Conservation (phyloP, 352 stramenopile species). For the Phytopythium montanum region DNA sequence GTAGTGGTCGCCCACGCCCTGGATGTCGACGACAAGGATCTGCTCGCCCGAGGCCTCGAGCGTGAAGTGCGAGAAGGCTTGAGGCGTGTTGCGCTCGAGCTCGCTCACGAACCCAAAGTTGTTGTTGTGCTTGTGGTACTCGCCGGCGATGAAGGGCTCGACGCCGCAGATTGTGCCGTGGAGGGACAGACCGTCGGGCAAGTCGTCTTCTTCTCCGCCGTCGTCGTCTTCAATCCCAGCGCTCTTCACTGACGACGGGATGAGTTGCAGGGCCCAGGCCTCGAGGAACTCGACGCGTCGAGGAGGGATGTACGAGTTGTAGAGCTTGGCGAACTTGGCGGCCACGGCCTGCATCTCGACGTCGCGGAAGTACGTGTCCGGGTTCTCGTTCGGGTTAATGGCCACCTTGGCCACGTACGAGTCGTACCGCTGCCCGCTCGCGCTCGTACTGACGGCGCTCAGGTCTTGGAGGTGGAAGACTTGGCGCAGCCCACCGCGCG, state of each 20-base stretch:
- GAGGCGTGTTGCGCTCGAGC: slow-evolving; percentile 71
- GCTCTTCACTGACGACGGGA: slow-evolving; percentile 19
- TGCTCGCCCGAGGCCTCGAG: slow-evolving; percentile 90
- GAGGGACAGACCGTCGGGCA: slow-evolving; percentile 45
- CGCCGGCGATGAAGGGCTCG: slow-evolving; percentile 71
- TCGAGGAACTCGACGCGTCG: slow-evolving; percentile 73
- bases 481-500: slow-evolving; percentile 51
- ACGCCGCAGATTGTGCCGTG: slow-evolving; percentile 72
- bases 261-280: slow-evolving; percentile 70
- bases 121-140: slow-evolving; percentile 86
- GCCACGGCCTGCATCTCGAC: slow-evolving; percentile 85
- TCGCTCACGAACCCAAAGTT: slow-evolving; percentile 83
- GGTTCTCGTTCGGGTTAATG: slow-evolving; percentile 74
- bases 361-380: slow-evolving; percentile 82
- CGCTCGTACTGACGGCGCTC: slow-evolving; percentile 12
- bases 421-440: slow-evolving; percentile 4
- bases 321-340: slow-evolving; percentile 71
- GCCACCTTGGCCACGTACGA: slow-evolving; percentile 78
- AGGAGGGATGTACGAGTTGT: slow-evolving; percentile 82
- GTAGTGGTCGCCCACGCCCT: slow-evolving; percentile 94
- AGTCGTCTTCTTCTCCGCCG: no score
- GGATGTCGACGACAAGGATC: slow-evolving; percentile 94
- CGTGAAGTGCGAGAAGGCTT: slow-evolving; percentile 91
- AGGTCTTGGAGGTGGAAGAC: slow-evolving; percentile 74
- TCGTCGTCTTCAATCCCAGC: slow-evolving; percentile 9